Evolutionary conservation across 495 filamentous ascomycete genomes (phyloP).

Genomic region (Podospora fimiseda): DNA sequence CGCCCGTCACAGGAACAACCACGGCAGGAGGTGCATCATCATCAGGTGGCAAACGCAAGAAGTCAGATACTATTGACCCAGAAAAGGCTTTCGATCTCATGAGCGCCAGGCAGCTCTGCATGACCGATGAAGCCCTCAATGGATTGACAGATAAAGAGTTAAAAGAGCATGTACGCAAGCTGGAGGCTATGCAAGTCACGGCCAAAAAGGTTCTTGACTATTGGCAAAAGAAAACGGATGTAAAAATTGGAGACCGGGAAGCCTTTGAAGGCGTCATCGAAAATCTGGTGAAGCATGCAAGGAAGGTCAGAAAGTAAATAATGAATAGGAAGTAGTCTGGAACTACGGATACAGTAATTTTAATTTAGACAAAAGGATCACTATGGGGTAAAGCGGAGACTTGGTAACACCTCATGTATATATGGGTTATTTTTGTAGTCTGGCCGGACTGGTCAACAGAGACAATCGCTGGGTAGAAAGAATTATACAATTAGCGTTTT

Average conservation of each 20-base stretch:
- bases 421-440: too few species aligned
- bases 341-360: too few species aligned
- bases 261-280: constrained; percentile 98
- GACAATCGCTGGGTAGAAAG: too few species aligned
- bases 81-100: constrained; percentile 75
- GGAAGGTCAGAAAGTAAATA: constrained; percentile 72
- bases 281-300: constrained; percentile 90
- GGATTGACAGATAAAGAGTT: constrained; percentile 75
- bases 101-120: constrained; percentile 68
- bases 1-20: too few species aligned
- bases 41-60: constrained; percentile 10
- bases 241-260: constrained; percentile 82
- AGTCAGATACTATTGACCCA: constrained; percentile 39
- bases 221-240: constrained; percentile 80
- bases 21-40: neutral
- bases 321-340: neutral
- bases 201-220: constrained; percentile 78
- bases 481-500: too few species aligned
- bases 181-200: constrained; percentile 59
- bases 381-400: too few species aligned
- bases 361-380: too few species aligned
- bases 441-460: too few species aligned
- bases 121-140: constrained; percentile 68
- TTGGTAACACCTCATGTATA: too few species aligned
- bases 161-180: constrained; percentile 58